Conservation (phyloP, 805 yeast species). For the Kazachstania kunashirensis region DNA sequence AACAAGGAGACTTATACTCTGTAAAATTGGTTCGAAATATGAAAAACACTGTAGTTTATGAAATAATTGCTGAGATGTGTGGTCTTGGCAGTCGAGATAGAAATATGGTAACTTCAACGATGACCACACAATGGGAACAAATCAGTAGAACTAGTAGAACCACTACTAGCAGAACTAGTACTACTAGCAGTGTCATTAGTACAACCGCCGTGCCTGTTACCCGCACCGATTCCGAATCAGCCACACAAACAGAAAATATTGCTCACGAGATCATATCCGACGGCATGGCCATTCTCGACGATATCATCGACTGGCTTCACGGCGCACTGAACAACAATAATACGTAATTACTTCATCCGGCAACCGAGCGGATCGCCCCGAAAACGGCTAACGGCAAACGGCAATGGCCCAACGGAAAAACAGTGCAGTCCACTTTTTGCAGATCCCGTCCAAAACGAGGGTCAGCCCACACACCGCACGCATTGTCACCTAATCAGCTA, state of each 20-base stretch:
- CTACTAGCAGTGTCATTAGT: neutral
- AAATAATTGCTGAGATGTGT: conserved; percentile 60
- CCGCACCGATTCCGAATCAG: no score
- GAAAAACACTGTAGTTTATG: conserved; percentile 62
- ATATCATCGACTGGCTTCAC: neutral
- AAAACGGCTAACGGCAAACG: no score
- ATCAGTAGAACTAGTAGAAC: no score
- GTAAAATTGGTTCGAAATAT: conserved; percentile 49
- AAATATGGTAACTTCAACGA: neutral
- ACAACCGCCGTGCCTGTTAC: neutral
- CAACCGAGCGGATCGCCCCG: no score
- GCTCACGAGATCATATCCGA: neutral
- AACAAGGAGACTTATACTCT: neutral
- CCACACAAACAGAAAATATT: no score
- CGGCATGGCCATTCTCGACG: neutral
- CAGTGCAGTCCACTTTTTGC: neutral
- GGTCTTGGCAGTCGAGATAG: conserved; percentile 7
- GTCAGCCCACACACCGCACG: no score
- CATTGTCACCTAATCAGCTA: no score
- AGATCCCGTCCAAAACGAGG: no score
- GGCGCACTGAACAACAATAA: neutral
- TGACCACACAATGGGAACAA: neutral
- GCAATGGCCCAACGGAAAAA: neutral
- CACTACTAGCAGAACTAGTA: neutral
- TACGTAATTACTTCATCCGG: no score